Conservation (phyloP, 2,329 filamentous ascomycete species). For the Colletotrichum destructivum region DNA sequence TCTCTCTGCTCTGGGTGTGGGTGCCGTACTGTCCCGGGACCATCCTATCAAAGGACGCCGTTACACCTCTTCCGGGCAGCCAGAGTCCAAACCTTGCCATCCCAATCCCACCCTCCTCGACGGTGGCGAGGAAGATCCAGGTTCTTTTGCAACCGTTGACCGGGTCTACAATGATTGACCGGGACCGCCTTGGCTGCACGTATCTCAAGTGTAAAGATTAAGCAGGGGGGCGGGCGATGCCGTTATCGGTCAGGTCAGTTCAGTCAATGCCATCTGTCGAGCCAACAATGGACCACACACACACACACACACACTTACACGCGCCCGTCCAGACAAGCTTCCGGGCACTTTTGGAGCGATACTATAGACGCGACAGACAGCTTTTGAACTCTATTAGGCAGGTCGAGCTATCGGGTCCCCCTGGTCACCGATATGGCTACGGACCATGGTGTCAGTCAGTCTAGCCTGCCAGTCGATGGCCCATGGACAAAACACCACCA, state of each 20-base stretch:
- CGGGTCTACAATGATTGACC: not conserved
- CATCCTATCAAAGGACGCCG: constrained; percentile 29
- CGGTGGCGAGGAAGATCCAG: constrained; percentile 25
- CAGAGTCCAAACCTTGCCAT: no score
- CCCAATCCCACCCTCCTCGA: constrained; percentile 18
- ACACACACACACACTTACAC: not conserved
- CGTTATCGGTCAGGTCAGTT: constrained; percentile 24
- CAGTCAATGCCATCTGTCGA: constrained; percentile 10
- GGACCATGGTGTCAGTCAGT: not conserved
- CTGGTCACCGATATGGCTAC: constrained; percentile 30
- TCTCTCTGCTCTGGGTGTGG: not conserved
- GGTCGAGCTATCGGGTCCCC: constrained; percentile 39
- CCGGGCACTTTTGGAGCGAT: constrained; percentile 17
- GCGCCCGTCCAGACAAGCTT: constrained; percentile 24
- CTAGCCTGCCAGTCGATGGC: not conserved
- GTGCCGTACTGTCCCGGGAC: constrained; percentile 4
- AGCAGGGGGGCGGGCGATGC: constrained; percentile 8
- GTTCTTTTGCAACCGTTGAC: constrained; percentile 7
- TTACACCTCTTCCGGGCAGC: not conserved
- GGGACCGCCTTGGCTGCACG: no score
- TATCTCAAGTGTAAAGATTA: not conserved
- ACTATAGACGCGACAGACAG: not conserved
- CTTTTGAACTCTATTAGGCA: constrained; percentile 31
- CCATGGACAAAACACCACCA: not conserved
- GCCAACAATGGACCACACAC: constrained; percentile 16